Conservation (phyloP, 495 filamentous ascomycete genomes). For the Lentithecium fluviatile region DNA sequence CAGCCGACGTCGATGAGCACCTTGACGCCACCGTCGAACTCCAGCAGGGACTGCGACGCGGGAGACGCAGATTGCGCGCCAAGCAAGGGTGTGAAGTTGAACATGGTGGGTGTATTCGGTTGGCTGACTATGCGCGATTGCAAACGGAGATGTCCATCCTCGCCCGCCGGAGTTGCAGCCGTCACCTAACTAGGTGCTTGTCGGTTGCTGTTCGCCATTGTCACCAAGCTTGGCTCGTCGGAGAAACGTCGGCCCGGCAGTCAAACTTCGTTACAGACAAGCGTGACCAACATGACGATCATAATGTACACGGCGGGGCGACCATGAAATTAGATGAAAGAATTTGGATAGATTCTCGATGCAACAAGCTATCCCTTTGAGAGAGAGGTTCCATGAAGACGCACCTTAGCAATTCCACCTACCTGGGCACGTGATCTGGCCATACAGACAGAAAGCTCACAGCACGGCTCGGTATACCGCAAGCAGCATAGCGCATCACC, state of each 20-base stretch:
- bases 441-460: not conserved
- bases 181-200: not conserved
- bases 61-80: constrained; percentile 83
- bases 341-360: no score
- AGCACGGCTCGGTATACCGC: not conserved
- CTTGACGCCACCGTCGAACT: constrained; percentile 95
- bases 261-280: not conserved
- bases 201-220: not conserved
- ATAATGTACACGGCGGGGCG: no score
- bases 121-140: not conserved
- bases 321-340: no score
- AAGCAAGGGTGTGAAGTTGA: constrained; percentile 88
- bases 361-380: no score
- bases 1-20: constrained; percentile 93
- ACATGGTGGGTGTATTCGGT: constrained; percentile 57
- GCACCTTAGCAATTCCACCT: no score
- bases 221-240: not conserved
- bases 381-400: no score
- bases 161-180: not conserved
- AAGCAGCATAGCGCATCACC: not conserved
- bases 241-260: constrained; percentile 10
- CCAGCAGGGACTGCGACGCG: constrained; percentile 90
- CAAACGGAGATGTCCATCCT: not conserved
- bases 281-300: no score
- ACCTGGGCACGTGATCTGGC: no score